Evolutionary conservation across 805 yeast genomes (phyloP).

Genomic region (Danielozyma ontarioensis): DNA sequence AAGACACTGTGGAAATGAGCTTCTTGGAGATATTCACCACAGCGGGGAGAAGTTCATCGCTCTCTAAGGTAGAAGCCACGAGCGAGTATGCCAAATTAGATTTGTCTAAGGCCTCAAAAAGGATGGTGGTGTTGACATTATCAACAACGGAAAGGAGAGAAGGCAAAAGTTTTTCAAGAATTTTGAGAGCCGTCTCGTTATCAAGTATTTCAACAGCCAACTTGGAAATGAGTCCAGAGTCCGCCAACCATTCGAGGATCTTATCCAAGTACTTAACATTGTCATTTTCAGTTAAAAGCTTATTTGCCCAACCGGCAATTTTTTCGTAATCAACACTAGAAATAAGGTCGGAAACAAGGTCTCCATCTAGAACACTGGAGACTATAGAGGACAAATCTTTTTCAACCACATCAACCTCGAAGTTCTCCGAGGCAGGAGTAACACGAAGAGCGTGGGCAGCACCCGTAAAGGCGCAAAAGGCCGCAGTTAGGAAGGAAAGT

Average conservation of each 20-base stretch:
- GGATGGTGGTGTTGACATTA: slow-evolving; percentile 16
- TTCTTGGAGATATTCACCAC: slow-evolving; percentile 14
- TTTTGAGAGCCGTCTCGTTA: slow-evolving; percentile 16
- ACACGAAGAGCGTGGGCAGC: slow-evolving; percentile 4
- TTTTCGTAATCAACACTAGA: slow-evolving; percentile 13
- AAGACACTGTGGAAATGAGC: slow-evolving; percentile 12
- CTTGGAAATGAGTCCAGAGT: slow-evolving; percentile 19
- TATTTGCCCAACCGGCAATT: slow-evolving; percentile 25
- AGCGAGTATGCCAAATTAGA: slow-evolving; percentile 25
- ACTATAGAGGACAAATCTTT: slow-evolving; percentile 5
- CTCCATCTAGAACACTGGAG: slow-evolving; percentile 10
- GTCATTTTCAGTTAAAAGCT: slow-evolving; percentile 16
- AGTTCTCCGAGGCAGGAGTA: slow-evolving; percentile 4
- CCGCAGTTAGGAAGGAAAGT: background rate
- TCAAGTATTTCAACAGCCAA: slow-evolving; percentile 17
- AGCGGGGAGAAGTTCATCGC: slow-evolving; percentile 19
- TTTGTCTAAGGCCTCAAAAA: slow-evolving; percentile 24
- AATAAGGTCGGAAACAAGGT: slow-evolving; percentile 11
- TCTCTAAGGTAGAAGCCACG: slow-evolving; percentile 17
- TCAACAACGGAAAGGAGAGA: slow-evolving; percentile 9
- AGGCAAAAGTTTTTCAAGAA: slow-evolving; percentile 12
- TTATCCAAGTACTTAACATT: slow-evolving; percentile 17
- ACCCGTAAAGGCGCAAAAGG: slow-evolving; percentile 3
- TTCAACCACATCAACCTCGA: slow-evolving; percentile 5
- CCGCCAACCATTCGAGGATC: slow-evolving; percentile 16